A percentile compares a stretch with the other conserved stretches of the same genome.
Conservation (phyloP, 768 basidiomycete genomes). For the Phylloporus rhodoxanthus region DNA sequence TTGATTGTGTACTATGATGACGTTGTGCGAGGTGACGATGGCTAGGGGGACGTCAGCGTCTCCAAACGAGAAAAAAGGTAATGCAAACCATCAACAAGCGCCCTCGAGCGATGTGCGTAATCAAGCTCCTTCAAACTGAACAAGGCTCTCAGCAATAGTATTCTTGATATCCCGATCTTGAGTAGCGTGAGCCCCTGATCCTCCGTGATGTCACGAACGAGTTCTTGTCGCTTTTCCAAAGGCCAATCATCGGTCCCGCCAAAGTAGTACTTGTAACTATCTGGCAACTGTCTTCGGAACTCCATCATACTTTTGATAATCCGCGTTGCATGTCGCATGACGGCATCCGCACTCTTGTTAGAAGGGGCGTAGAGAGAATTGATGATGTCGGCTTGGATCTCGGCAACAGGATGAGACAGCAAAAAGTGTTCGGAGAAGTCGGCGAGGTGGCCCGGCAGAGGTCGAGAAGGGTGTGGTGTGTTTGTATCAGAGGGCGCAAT, state of each 20-base stretch:
- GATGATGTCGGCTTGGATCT: conserved; percentile 86
- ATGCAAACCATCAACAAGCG: conserved; percentile 68
- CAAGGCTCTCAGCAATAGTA: conserved; percentile 69
- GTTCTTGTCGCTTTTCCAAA: conserved; percentile 53
- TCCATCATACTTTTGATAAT: conserved; percentile 75
- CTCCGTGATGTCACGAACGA: conserved; percentile 71
- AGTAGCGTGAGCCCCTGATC: conserved; percentile 78
- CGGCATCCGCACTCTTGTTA: conserved; percentile 59
- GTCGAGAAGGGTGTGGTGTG: conserved; percentile 62
- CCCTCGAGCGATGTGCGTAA: conserved; percentile 59
- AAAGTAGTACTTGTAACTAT: conserved; percentile 70
- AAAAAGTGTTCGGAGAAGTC: conserved; percentile 79
- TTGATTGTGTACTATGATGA: conserved; percentile 78
- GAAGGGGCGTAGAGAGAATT: conserved; percentile 78
- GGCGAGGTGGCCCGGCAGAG: conserved; percentile 20
- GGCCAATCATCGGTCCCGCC: conserved; percentile 74
- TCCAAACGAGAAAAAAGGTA: background rate
- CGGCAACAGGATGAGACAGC: conserved; percentile 66
- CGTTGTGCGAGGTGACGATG: conserved; percentile 81
- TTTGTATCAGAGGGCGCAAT: conserved; percentile 81
- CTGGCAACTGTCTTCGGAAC: conserved; percentile 63
- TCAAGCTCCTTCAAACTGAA: conserved; percentile 72
- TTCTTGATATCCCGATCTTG: conserved; percentile 77
- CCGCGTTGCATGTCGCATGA: conserved; percentile 71
- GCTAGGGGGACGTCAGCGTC: conserved; percentile 38